Percentiles rank a stretch among this genome's conserved stretches.
Conservation (phyloP, 2,329 filamentous ascomycete genomes). For the Calonectria hongkongensis region DNA sequence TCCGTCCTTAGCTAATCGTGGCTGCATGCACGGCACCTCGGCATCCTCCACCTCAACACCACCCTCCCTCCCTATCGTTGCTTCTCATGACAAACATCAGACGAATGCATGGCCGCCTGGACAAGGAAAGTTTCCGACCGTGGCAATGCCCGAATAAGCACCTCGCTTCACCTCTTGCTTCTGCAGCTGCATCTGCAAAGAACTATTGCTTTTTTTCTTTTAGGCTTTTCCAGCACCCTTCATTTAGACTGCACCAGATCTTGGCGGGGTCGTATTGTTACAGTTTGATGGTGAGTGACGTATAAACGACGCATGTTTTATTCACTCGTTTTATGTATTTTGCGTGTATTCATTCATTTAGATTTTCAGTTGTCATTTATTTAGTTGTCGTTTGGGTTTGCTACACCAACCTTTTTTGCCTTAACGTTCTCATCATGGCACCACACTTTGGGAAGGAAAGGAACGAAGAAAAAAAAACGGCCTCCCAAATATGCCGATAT, state of each 20-base stretch:
- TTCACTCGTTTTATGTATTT: not conserved
- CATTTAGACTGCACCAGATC: constrained; percentile 7
- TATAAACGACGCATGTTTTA: constrained; percentile 21
- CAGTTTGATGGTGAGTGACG: constrained; percentile 32
- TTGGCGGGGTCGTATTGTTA: constrained; percentile 28
- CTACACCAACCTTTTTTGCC: not conserved
- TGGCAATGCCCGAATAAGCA: not conserved
- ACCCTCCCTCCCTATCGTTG: not conserved
- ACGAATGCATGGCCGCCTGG: not conserved
- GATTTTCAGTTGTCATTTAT: not conserved
- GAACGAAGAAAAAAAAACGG: not conserved
- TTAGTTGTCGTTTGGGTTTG: not conserved
- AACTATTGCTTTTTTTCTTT: constrained; percentile 18
- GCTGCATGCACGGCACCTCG: constrained; percentile 26
- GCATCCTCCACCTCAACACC: constrained; percentile 24
- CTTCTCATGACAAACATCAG: not conserved
- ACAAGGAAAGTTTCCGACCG: constrained; percentile 18
- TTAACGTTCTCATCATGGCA: not conserved
- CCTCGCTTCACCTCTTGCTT: not conserved
- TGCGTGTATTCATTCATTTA: not conserved
- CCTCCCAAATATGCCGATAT: not conserved
- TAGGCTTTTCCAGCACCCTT: constrained; percentile 22
- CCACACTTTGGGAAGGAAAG: not conserved
- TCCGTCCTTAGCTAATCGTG: constrained; percentile 27
- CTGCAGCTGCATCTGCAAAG: not conserved